Evolutionary conservation across 768 basidiomycete species (phyloP).

Genomic region (Leccinum subgranulosum): DNA sequence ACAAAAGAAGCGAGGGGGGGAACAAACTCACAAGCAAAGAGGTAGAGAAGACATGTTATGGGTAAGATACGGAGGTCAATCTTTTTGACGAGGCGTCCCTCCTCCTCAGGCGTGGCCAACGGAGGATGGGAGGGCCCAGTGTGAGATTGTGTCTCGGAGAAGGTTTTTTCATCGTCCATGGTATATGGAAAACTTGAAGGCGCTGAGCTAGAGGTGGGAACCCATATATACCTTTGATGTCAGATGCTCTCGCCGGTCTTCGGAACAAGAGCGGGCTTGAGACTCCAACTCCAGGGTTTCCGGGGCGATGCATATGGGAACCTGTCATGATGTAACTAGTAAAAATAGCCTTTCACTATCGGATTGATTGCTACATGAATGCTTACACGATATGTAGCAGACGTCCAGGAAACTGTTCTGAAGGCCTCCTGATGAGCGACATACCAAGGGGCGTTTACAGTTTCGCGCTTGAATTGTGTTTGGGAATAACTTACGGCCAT

Average conservation of each 20-base stretch:
- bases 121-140: not conserved
- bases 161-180: constrained; percentile 23
- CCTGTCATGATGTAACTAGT: not conserved
- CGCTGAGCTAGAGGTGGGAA: not conserved
- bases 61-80: constrained; percentile 36
- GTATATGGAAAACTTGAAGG: not conserved
- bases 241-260: not conserved
- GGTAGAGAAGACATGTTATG: constrained; percentile 70
- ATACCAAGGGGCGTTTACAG: not conserved
- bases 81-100: constrained; percentile 36
- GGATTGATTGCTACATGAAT: not conserved
- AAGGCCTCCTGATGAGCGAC: not conserved
- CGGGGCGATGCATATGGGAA: not conserved
- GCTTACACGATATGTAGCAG: not conserved
- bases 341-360: not conserved
- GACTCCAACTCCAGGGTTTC: not conserved
- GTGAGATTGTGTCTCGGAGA: not conserved
- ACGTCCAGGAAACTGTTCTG: not conserved
- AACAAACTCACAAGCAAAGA: constrained; percentile 61
- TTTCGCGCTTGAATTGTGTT: too few species aligned
- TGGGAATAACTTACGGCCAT: too few species aligned
- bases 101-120: constrained; percentile 32
- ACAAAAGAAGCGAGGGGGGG: not conserved
- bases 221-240: not conserved
- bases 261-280: not conserved